Percentiles rank a stretch among this genome's conserved stretches.
Evolutionary conservation across 768 basidiomycete species (phyloP).

Genomic region (Hericium erinaceus): DNA sequence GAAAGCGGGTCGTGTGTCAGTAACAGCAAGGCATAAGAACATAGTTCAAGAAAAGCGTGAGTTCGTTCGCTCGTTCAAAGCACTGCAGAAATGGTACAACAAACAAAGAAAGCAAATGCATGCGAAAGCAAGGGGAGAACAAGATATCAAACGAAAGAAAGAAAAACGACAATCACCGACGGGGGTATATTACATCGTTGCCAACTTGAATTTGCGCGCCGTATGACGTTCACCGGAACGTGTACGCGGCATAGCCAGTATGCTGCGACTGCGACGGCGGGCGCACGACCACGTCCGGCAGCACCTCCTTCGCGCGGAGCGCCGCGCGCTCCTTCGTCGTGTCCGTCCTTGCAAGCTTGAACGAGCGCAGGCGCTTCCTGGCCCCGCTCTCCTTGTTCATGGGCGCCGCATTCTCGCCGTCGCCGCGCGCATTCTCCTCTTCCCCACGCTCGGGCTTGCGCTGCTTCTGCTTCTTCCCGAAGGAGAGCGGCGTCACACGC

Average conservation of each 20-base stretch:
- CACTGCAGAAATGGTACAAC: background rate
- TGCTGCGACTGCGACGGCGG: constrained; percentile 29
- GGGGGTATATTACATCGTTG: background rate
- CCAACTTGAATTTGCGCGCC: background rate
- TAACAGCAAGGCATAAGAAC: background rate
- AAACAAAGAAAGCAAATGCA: background rate
- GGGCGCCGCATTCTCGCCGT: constrained; percentile 9
- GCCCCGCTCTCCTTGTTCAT: constrained; percentile 29
- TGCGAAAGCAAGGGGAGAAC: background rate
- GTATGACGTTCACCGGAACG: background rate
- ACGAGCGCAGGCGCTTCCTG: constrained; percentile 39
- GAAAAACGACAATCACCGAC: background rate
- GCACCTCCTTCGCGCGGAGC: constrained; percentile 43
- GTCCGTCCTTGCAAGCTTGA: constrained; percentile 48
- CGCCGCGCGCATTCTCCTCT: constrained; percentile 17
- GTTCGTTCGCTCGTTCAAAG: background rate
- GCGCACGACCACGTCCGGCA: constrained; percentile 53
- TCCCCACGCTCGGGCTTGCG: constrained; percentile 24
- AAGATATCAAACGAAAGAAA: background rate
- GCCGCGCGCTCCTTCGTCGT: constrained; percentile 52
- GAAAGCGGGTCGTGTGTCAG: background rate
- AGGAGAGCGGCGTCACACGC: constrained; percentile 44
- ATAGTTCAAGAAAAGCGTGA: background rate
- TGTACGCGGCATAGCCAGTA: background rate
- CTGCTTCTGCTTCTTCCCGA: constrained; percentile 43